phyloP scores from a whole-genome alignment of 345 rosid species.

The Brassica juncea region DNA sequence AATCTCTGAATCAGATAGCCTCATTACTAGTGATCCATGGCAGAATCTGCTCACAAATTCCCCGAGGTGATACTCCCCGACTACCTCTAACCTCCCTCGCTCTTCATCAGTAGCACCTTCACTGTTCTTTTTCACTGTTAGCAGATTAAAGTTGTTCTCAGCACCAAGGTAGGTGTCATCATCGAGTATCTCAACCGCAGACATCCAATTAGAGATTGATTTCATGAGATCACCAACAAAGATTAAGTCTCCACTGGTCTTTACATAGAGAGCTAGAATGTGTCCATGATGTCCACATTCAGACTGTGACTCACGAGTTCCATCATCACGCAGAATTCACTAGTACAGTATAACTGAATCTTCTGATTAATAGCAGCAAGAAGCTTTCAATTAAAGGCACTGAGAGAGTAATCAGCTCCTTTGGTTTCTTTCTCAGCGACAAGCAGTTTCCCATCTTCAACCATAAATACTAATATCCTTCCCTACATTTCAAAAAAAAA shows the following conservation, averaged over 20 bases:
- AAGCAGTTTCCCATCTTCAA: slow-evolving; percentile 89
- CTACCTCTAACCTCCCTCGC: slow-evolving; percentile 86
- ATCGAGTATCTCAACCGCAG: slow-evolving; percentile 95
- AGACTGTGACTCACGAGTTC: slow-evolving; percentile 82
- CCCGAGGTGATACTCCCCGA: slow-evolving; percentile 97
- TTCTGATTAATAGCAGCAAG: slow-evolving; percentile 97
- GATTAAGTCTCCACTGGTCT: slow-evolving; percentile 96
- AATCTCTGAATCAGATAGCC: slow-evolving; percentile 64
- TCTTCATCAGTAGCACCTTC: slow-evolving; percentile 99
- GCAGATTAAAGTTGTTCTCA: slow-evolving; percentile 82
- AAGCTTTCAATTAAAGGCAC: slow-evolving; percentile 91
- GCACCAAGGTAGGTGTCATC: slow-evolving; percentile 92
- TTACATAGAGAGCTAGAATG: slow-evolving; percentile 90
- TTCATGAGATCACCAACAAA: slow-evolving; percentile 99
- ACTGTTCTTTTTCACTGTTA: slow-evolving; percentile 87
- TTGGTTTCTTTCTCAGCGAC: slow-evolving; percentile 95
- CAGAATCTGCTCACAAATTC: slow-evolving; percentile 86
- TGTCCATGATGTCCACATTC: slow-evolving; percentile 98
- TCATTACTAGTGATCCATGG: slow-evolving; percentile 89
- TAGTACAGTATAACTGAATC: slow-evolving; percentile 71
- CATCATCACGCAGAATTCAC: slow-evolving; percentile 88
- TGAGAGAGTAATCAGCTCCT: slow-evolving; percentile 90
- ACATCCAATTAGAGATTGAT: slow-evolving; percentile 96
- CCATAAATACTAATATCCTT: slow-evolving; percentile 80
- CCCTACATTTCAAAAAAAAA: slow-evolving; percentile 52